Conservation (phyloP, 2,329 filamentous ascomycete species). For the Aspergillus latus region DNA sequence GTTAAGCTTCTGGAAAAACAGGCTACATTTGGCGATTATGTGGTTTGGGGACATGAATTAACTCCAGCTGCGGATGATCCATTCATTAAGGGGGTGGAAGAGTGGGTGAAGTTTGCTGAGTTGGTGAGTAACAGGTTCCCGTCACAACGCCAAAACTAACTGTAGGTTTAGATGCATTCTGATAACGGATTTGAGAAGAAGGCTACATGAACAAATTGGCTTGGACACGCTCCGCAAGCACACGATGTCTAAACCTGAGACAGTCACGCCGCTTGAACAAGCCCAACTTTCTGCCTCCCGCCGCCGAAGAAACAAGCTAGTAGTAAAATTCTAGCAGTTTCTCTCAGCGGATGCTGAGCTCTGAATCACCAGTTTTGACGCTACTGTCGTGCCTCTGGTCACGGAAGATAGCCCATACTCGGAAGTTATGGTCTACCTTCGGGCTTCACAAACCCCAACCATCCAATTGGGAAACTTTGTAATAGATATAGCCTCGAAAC, state of each 20-base stretch:
- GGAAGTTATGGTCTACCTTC: not conserved
- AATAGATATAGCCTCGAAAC: not conserved
- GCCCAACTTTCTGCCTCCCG: not conserved
- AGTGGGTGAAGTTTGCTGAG: conserved; percentile 76
- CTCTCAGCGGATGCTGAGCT: not conserved
- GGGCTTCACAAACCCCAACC: not conserved
- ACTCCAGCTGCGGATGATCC: conserved; percentile 64
- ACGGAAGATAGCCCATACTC: not conserved
- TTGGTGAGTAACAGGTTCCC: conserved; percentile 51
- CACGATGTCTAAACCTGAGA: not conserved
- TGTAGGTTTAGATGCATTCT: conserved; percentile 30
- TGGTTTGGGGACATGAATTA: conserved; percentile 82
- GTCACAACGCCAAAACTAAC: conserved; percentile 12
- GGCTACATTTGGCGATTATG: conserved; percentile 69
- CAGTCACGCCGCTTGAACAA: not conserved
- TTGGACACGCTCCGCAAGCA: not conserved
- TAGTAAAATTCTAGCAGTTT: not conserved
- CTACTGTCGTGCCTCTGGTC: not conserved
- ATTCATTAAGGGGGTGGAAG: conserved; percentile 72
- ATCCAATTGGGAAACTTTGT: no score
- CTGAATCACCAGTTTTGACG: not conserved
- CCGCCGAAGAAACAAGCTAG: not conserved
- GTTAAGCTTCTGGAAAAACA: conserved; percentile 61
- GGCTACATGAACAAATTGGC: conserved; percentile 15
- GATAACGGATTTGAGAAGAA: conserved; percentile 15